Evolutionary conservation across 805 yeast species (phyloP).

Genomic region (Yarrowia sp.): DNA sequence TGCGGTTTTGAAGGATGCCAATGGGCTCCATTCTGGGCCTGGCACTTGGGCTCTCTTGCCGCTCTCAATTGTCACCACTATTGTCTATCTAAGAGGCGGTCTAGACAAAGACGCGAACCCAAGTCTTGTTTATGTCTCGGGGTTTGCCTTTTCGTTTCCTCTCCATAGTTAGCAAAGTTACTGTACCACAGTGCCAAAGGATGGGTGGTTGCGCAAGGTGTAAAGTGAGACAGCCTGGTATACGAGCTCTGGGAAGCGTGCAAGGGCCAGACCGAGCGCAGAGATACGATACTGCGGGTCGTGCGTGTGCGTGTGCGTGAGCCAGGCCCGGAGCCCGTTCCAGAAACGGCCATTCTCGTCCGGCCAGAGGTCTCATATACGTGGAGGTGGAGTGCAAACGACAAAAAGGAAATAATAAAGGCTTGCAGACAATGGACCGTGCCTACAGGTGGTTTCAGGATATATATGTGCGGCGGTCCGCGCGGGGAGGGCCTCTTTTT

Average conservation of each 20-base stretch:
- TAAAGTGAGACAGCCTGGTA: constrained; percentile 13
- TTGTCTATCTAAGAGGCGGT: not conserved
- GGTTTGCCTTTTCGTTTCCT: not conserved
- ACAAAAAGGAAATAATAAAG: not conserved
- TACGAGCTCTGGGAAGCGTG: not conserved
- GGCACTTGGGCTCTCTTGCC: no score
- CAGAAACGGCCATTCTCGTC: constrained; percentile 4
- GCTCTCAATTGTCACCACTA: no score
- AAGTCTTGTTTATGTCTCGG: constrained; percentile 8
- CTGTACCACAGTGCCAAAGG: no score
- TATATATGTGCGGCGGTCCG: not conserved
- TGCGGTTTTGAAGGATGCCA: no score
- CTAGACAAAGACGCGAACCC: constrained; percentile 10
- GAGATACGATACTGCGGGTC: no score
- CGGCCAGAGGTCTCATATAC: not conserved
- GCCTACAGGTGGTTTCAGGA: constrained; percentile 17
- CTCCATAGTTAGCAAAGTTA: no score
- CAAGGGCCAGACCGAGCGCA: not conserved
- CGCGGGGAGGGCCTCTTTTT: no score
- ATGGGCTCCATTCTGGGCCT: no score
- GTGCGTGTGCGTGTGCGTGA: no score
- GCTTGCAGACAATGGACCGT: constrained; percentile 6
- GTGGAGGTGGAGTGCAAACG: not conserved
- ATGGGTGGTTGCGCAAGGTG: constrained; percentile 17
- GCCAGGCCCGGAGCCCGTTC: not conserved